Percentiles rank a stretch among this genome's conserved stretches.
phyloP scores from a whole-genome alignment of 768 basidiomycete genomes.

The Termitomyces heimii region DNA sequence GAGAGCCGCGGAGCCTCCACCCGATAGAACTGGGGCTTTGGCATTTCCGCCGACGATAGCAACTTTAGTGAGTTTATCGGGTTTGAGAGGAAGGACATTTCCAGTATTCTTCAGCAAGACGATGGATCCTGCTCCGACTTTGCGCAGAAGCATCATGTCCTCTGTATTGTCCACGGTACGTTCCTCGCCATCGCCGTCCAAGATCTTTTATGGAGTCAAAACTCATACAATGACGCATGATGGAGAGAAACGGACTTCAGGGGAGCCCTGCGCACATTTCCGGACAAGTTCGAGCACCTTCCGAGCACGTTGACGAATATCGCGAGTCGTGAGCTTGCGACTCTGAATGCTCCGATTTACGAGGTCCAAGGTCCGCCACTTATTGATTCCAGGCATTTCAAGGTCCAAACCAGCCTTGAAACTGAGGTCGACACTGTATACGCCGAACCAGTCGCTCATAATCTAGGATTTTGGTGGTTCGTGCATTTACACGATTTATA shows the following conservation, averaged over 20 bases:
- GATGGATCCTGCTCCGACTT: constrained; percentile 63
- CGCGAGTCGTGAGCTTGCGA: constrained; percentile 59
- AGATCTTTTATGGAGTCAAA: constrained; percentile 31
- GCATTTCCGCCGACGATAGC: constrained; percentile 75
- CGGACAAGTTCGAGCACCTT: constrained; percentile 67
- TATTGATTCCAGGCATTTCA: constrained; percentile 74
- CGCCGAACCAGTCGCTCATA: constrained; percentile 86
- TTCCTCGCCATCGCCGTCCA: constrained; percentile 69
- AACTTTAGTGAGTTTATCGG: constrained; percentile 51
- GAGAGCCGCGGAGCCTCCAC: constrained; percentile 69
- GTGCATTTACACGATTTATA: not conserved
- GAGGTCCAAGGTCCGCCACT: constrained; percentile 69
- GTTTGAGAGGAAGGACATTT: constrained; percentile 46
- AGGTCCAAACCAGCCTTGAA: constrained; percentile 78
- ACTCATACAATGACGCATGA: not conserved
- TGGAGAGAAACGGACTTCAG: constrained; percentile 39
- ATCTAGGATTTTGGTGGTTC: constrained; percentile 24
- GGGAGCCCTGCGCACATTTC: constrained; percentile 59
- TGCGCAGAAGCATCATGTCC: constrained; percentile 58
- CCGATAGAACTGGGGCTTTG: constrained; percentile 54
- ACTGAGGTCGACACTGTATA: constrained; percentile 56
- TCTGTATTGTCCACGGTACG: constrained; percentile 54
- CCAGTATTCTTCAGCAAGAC: constrained; percentile 71
- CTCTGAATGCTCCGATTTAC: constrained; percentile 55
- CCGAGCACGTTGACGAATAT: constrained; percentile 59